Conservation (phyloP, 2,329 filamentous ascomycete species). For the Colletotrichum sp. region DNA sequence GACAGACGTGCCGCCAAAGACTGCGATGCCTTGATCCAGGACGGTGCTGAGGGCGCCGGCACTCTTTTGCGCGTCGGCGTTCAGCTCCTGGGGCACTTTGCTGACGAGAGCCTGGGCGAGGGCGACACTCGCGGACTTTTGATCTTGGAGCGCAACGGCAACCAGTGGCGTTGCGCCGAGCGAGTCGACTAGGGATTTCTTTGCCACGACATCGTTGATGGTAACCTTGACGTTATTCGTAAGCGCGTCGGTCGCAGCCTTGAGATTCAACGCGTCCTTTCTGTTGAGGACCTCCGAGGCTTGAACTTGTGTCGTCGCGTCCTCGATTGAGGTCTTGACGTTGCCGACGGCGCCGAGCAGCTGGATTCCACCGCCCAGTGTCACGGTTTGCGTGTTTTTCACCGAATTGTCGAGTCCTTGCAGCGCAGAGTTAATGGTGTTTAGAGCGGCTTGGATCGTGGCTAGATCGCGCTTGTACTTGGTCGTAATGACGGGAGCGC, state of each 20-base stretch:
- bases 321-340: not conserved
- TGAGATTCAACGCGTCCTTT: not conserved
- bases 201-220: slow-evolving; percentile 12
- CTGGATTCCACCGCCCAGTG: not conserved
- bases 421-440: slow-evolving; percentile 12
- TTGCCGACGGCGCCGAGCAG: not conserved
- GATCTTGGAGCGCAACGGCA: slow-evolving; percentile 14
- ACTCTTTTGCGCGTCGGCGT: slow-evolving; percentile 6
- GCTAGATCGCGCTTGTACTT: slow-evolving; percentile 4
- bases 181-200: slow-evolving; percentile 8
- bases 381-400: not conserved
- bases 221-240: slow-evolving; percentile 18
- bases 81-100: slow-evolving; percentile 1
- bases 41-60: slow-evolving; percentile 4
- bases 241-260: slow-evolving; percentile 13
- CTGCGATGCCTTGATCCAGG: not conserved
- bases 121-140: slow-evolving; percentile 5
- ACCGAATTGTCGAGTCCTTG: slow-evolving; percentile 12
- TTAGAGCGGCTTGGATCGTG: slow-evolving; percentile 1
- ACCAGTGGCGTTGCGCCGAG: slow-evolving; percentile 14
- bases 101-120: slow-evolving; percentile 14
- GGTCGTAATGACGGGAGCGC: not conserved
- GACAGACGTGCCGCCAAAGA: not conserved
- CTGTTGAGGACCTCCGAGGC: not conserved
- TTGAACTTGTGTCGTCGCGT: slow-evolving; percentile 9